Evolutionary conservation across 257 asterid genomes (phyloP), one percentile per base, ranked within the genome.

Genomic region (Cruciata laevipes): DNA sequence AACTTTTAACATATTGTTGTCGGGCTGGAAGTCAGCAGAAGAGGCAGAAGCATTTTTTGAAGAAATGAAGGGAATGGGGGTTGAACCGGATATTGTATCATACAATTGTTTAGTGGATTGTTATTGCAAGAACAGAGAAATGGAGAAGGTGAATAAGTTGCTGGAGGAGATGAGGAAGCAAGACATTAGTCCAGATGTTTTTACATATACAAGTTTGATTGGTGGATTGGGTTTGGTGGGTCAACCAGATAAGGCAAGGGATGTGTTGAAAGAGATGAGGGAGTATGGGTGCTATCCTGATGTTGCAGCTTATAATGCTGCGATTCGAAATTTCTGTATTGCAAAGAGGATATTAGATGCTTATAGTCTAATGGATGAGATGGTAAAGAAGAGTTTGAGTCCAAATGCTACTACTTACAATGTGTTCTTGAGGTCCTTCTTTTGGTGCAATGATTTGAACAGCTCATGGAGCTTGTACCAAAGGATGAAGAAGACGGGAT

Each of bases 231-330:
- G 97, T 33, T 85, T 90, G 74, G 77, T 62, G 52, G 97, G 98
- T 56, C 97, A 87, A 74, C 98, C 97, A 0, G 98, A 93, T 78
- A 89, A 90, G 84, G 97, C 97, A 6, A 83, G 88, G 78, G 85
- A 80, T 11, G 61, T 89, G 37, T 86, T 93, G 87, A 85, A 88
- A 74, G 98, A 89, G 78, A 93, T 93, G 98, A 88, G 58, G 74
- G 97, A 90, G 70, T 85, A 86, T 25, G 96, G 96, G 3, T 86
- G 97, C 72, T 78, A 79, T 77, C 97, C 97, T 0, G 98, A 90
- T 76, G 96, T 68, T 61, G 95, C 96, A 35, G 97, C 97, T 31
- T 93, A 90, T 65, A 93, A 90, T 79, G 97, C 98, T 13, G 82
- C 71, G 6, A 88, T 93, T 66, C 79, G 95, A 69, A 93, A 93